These are phyloP conservation scores for Aspergillus oerlinghausenensis DNA, from an alignment of 2,329 filamentous ascomycete species.

Conservation along the genomic window DNA sequence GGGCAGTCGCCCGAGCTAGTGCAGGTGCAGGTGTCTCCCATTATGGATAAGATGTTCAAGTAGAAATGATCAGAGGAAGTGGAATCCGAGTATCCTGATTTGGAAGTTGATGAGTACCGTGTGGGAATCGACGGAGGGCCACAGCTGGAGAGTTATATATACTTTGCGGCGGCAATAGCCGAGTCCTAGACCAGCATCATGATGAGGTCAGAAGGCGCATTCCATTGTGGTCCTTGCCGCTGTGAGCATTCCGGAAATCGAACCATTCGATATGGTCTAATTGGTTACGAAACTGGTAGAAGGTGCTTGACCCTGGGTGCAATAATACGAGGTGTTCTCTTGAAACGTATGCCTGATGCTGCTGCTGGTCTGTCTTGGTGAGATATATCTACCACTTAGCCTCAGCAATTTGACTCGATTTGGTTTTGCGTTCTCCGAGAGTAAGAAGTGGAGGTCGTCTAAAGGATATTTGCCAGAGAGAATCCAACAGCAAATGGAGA, in stretches of 20 bases:
- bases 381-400: background rate
- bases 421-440: background rate
- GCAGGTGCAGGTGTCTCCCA: constrained; percentile 33
- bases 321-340: background rate
- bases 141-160: constrained; percentile 8
- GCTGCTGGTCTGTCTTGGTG: background rate
- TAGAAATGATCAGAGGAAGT: background rate
- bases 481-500: background rate
- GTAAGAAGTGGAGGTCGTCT: background rate
- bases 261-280: background rate
- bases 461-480: no score
- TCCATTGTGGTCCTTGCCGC: background rate
- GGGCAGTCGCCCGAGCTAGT: constrained; percentile 29
- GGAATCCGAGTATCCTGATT: constrained; percentile 4
- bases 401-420: background rate
- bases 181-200: constrained; percentile 17
- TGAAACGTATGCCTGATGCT: background rate
- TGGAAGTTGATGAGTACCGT: background rate
- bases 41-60: constrained; percentile 13
- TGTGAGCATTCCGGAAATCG: background rate
- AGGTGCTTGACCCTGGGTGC: background rate
- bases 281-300: background rate
- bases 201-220: constrained; percentile 17
- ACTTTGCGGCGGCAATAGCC: background rate
- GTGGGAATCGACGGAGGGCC: background rate